Evolutionary conservation across 441 rosid genomes (phyloP).

Genomic region (Macaranga tanarius): DNA sequence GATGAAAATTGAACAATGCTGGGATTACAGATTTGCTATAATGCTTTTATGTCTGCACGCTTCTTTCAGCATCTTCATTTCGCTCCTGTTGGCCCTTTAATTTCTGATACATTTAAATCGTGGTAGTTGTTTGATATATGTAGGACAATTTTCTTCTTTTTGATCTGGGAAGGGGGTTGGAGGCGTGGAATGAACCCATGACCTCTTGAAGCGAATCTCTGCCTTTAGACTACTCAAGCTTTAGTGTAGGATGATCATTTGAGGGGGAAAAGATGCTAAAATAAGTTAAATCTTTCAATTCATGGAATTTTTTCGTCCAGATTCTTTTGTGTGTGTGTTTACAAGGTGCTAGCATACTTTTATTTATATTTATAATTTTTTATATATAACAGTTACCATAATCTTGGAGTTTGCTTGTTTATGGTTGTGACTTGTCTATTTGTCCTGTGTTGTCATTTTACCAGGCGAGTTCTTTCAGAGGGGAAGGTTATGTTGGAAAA

Average conservation of each 20-base stretch:
- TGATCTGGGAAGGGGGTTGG: too few relatives aligned
- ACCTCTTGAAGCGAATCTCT: too few relatives aligned
- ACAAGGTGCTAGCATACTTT: background rate
- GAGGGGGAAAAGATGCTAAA: too few relatives aligned
- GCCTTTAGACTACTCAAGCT: too few relatives aligned
- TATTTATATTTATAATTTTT: too few relatives aligned
- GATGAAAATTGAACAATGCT: background rate
- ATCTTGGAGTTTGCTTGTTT: background rate
- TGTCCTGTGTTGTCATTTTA: background rate
- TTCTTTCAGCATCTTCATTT: background rate
- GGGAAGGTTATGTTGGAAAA: constrained; percentile 51
- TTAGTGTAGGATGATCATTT: too few relatives aligned
- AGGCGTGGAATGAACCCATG: too few relatives aligned
- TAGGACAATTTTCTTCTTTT: background rate
- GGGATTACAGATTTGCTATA: background rate
- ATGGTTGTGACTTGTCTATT: background rate
- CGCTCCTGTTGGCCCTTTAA: background rate
- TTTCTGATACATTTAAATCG: background rate
- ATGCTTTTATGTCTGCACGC: background rate
- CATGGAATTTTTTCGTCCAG: background rate
- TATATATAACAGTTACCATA: too few relatives aligned
- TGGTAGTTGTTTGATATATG: background rate
- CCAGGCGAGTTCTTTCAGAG: constrained; percentile 68
- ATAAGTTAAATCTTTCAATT: background rate
- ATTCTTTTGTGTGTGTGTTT: background rate